These are phyloP conservation scores for Speleostelium caveatum DNA, from an alignment of 78 protist species.

Conservation along the genomic window DNA sequence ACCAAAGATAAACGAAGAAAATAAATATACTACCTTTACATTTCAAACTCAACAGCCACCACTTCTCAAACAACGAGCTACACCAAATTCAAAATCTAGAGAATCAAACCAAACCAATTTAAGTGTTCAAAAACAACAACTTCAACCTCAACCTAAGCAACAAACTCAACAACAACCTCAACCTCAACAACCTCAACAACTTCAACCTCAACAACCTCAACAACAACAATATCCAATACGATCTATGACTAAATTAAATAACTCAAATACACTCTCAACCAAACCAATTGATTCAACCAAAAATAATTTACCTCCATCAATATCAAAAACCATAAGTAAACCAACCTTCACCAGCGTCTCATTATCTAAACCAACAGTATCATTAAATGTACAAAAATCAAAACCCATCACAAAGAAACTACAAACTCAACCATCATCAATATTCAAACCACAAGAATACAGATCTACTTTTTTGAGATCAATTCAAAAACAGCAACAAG, in stretches of 20 bases:
- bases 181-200: constrained; percentile 7
- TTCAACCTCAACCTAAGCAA: background rate
- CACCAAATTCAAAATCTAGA: background rate
- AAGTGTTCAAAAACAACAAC: background rate
- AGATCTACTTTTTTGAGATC: too few species aligned
- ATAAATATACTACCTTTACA: background rate
- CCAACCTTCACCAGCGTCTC: too few species aligned
- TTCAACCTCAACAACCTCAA: constrained; percentile 2
- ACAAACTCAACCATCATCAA: too few species aligned
- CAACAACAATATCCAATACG: too few species aligned
- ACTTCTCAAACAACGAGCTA: background rate
- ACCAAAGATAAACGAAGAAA: background rate
- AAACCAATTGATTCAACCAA: constrained; percentile 19
- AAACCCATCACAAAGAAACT: too few species aligned
- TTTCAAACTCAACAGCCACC: background rate
- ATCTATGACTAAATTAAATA: too few species aligned
- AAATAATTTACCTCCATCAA: too few species aligned
- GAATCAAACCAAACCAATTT: background rate
- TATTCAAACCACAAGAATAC: too few species aligned
- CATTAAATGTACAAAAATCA: too few species aligned
- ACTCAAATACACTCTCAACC: background rate
- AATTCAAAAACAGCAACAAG: too few species aligned
- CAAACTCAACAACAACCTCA: background rate
- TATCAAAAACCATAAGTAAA: too few species aligned
- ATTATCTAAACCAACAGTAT: too few species aligned